phyloP scores from a whole-genome alignment of 164 flowering plant species.

The Magnolia kwangsiensis region DNA sequence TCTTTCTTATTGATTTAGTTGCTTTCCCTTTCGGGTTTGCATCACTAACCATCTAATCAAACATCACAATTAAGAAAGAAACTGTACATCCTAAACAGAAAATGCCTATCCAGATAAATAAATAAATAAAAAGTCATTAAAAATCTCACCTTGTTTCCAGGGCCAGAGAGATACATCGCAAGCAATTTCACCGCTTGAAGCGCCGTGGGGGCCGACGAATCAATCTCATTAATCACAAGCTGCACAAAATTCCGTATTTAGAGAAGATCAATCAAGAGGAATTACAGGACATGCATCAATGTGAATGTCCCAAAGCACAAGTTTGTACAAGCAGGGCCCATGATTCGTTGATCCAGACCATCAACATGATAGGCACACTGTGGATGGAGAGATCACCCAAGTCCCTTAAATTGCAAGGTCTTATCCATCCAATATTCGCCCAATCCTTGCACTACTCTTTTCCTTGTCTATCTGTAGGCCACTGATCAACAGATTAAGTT shows the following conservation, averaged over 20 bases:
- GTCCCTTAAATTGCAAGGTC: background rate
- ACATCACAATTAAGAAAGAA: background rate
- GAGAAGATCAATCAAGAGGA: background rate
- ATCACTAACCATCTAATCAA: background rate
- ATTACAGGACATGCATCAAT: background rate
- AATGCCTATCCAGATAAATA: background rate
- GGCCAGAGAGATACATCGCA: constrained; percentile 70
- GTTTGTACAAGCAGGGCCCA: background rate
- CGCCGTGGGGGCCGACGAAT: constrained; percentile 74
- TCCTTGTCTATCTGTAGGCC: no score
- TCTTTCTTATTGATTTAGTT: no score
- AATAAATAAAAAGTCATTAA: background rate
- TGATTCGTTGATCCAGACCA: background rate
- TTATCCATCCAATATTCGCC: background rate
- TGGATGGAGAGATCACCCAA: background rate
- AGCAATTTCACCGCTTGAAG: constrained; percentile 95
- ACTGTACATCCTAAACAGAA: no score
- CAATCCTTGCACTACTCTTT: background rate
- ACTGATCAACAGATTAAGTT: background rate
- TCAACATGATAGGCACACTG: background rate
- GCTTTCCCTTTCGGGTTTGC: background rate
- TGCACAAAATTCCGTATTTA: constrained; percentile 12
- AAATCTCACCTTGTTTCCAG: constrained; percentile 62
- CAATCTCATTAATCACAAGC: constrained; percentile 86
- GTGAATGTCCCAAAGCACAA: background rate